A percentile compares a stretch with the other conserved stretches of the same genome.
Evolutionary conservation across 495 filamentous ascomycete genomes (phyloP).

Genomic region (Aspergillus incahuasiensis): DNA sequence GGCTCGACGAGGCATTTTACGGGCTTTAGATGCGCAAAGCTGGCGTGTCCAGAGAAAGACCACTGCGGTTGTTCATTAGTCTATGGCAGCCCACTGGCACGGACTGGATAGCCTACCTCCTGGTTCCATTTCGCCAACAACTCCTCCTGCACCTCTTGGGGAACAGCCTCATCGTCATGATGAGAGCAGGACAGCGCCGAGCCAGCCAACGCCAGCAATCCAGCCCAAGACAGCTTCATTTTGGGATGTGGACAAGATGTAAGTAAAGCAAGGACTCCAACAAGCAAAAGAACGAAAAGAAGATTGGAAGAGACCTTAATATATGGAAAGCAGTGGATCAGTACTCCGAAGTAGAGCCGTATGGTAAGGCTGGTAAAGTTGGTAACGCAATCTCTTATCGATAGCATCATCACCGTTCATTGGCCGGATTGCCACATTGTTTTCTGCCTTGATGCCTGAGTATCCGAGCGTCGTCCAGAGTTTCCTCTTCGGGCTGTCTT

Average conservation of each 20-base stretch:
- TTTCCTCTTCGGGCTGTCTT: slow-evolving; percentile 40
- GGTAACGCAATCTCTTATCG: slow-evolving; percentile 17
- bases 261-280: background rate
- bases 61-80: slow-evolving; percentile 43
- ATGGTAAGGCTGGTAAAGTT: background rate
- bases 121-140: slow-evolving; percentile 51
- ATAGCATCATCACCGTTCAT: slow-evolving; percentile 4
- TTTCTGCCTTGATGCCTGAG: slow-evolving; percentile 17
- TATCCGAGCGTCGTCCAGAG: slow-evolving; percentile 38
- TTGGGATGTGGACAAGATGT: background rate
- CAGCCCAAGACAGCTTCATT: slow-evolving; percentile 23
- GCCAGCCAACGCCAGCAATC: slow-evolving; percentile 34
- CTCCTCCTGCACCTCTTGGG: slow-evolving; percentile 40
- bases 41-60: slow-evolving; percentile 72
- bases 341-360: slow-evolving; percentile 6
- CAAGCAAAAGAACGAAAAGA: slow-evolving; percentile 18
- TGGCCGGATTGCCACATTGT: background rate
- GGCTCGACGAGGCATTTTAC: slow-evolving; percentile 69
- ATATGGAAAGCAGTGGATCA: slow-evolving; percentile 2
- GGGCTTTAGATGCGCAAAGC: slow-evolving; percentile 74
- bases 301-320: slow-evolving; percentile 1
- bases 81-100: background rate
- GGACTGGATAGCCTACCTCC: slow-evolving; percentile 32
- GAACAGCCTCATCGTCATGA: slow-evolving; percentile 37
- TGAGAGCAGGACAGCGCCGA: slow-evolving; percentile 35